Evolutionary conservation across 148 eudicot genomes (phyloP).

Genomic region (Arbutus unedo): DNA sequence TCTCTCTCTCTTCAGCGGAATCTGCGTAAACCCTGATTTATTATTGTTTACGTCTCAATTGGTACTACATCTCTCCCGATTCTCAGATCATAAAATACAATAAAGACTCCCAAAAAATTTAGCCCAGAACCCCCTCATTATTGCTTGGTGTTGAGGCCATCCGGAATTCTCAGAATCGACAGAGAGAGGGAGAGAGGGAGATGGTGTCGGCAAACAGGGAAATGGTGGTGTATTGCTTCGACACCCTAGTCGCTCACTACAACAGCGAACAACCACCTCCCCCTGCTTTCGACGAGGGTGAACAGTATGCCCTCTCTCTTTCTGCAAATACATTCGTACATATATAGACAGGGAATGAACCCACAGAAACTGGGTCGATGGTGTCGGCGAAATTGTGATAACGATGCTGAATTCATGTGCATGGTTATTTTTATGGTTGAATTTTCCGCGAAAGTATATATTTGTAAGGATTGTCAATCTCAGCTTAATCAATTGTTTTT

Average conservation of each 20-base stretch:
- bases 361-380: neutral
- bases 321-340: neutral
- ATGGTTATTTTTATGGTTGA: neutral
- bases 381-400: neutral
- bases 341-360: no score
- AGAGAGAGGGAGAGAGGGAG: conserved; percentile 17
- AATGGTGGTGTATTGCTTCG: conserved; percentile 90
- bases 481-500: neutral
- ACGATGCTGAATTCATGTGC: neutral
- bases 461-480: neutral
- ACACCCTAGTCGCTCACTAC: conserved; percentile 78
- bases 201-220: conserved; percentile 81
- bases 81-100: neutral
- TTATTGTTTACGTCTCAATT: neutral
- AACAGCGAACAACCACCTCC: conserved; percentile 61
- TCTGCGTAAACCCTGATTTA: neutral
- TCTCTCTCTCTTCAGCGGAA: neutral
- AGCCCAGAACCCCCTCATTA: neutral
- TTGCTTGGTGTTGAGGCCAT: neutral
- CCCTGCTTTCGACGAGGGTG: conserved; percentile 78
- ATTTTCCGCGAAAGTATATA: neutral
- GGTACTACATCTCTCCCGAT: neutral
- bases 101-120: no score
- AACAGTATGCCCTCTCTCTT: conserved; percentile 42
- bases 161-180: neutral